A percentile compares a stretch with the other conserved stretches of the same genome.
Evolutionary conservation across 2,329 filamentous ascomycete species (phyloP).

Genomic region (Fusarium dimerum): DNA sequence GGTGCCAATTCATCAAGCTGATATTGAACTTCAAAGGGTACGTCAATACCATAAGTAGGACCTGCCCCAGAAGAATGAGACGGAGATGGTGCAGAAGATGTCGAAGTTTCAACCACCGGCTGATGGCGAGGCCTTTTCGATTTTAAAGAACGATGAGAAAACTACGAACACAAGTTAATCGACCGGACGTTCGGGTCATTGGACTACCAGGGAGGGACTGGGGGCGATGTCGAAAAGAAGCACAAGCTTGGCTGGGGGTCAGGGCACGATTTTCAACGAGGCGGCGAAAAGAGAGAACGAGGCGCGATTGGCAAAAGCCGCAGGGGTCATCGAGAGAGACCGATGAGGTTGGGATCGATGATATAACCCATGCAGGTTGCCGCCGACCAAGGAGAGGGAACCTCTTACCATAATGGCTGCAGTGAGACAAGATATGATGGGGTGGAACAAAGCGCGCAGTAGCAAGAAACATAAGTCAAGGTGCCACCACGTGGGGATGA

Average conservation of each 20-base stretch:
- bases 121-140: slow-evolving; percentile 33
- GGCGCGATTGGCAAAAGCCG: slow-evolving; percentile 28
- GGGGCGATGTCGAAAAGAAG: slow-evolving; percentile 29
- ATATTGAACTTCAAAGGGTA: slow-evolving; percentile 28
- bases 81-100: slow-evolving; percentile 15
- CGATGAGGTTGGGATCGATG: slow-evolving; percentile 37
- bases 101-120: slow-evolving; percentile 25
- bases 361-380: slow-evolving; percentile 49
- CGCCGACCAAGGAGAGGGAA: slow-evolving; percentile 40
- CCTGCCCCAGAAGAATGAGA: slow-evolving; percentile 22
- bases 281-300: slow-evolving; percentile 23
- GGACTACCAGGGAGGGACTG: slow-evolving; percentile 19
- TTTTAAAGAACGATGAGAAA: slow-evolving; percentile 30
- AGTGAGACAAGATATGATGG: slow-evolving; percentile 35
- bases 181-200: slow-evolving; percentile 36
- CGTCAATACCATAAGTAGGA: slow-evolving; percentile 20
- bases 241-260: slow-evolving; percentile 27
- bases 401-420: slow-evolving; percentile 52
- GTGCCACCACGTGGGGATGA: slow-evolving; percentile 39
- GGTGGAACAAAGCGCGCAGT: slow-evolving; percentile 32
- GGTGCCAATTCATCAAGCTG: slow-evolving; percentile 31
- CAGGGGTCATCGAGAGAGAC: slow-evolving; percentile 28
- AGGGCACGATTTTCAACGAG: slow-evolving; percentile 30
- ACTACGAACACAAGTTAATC: slow-evolving; percentile 41
- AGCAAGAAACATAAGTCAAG: slow-evolving; percentile 35